These are phyloP conservation scores for Nigrospora osmanthi DNA, from an alignment of 2,329 filamentous ascomycete species.

Conservation along the genomic window DNA sequence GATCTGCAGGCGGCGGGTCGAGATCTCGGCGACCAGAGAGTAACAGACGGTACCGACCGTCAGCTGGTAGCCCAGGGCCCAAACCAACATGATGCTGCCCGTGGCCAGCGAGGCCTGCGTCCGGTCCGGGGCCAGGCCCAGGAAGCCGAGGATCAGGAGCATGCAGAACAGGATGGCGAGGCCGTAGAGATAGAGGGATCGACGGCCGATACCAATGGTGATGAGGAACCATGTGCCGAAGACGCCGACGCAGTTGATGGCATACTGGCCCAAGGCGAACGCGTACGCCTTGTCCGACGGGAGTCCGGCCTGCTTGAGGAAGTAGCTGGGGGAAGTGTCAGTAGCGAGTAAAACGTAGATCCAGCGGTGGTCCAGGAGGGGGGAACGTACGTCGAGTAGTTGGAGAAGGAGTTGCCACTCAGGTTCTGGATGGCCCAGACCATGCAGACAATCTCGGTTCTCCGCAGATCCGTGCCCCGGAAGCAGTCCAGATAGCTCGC, in stretches of 20 bases:
- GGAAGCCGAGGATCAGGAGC: constrained; percentile 78
- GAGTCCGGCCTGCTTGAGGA: constrained; percentile 52
- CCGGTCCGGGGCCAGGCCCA: constrained; percentile 64
- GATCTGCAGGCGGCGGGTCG: constrained; percentile 75
- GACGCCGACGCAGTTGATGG: constrained; percentile 71
- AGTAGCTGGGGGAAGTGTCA: constrained; percentile 31
- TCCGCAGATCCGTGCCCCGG: constrained; percentile 66
- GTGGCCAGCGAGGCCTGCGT: constrained; percentile 63
- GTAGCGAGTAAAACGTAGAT: constrained; percentile 9
- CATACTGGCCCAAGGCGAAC: constrained; percentile 57
- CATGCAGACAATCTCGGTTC: constrained; percentile 67
- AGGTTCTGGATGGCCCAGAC: constrained; percentile 58
- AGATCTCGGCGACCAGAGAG: constrained; percentile 78
- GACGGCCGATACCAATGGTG: constrained; percentile 63
- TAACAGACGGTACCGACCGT: constrained; percentile 87
- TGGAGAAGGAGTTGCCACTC: constrained; percentile 56
- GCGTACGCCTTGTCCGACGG: constrained; percentile 43
- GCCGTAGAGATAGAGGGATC: constrained; percentile 64
- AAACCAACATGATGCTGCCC: constrained; percentile 76
- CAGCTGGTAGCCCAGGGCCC: constrained; percentile 78
- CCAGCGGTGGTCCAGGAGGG: neutral
- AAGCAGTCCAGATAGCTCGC: constrained; percentile 79
- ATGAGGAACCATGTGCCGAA: constrained; percentile 78
- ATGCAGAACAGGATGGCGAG: constrained; percentile 66
- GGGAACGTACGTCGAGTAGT: constrained; percentile 47